Evolutionary conservation across 768 basidiomycete genomes (phyloP), one percentile per base, ranked within the genome.

Genomic region (Boletus barrowsii): DNA sequence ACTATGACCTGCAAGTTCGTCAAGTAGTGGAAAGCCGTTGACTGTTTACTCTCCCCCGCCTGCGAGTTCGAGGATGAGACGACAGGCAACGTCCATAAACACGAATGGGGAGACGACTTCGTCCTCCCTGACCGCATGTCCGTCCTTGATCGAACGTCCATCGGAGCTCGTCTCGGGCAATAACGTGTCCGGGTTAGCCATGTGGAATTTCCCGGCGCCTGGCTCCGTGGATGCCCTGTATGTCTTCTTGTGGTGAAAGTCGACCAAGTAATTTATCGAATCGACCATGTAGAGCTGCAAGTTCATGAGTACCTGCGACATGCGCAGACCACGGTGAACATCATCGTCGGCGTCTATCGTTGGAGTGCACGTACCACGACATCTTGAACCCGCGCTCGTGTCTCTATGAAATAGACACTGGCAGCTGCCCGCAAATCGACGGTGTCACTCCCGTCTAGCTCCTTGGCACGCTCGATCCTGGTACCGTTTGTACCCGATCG

Each of bases 241-340:
- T 47, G 93, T 90, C 68, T 93, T 94, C 71, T 97, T 93, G 76
- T 98, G 95, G 63, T 97, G 88, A 74, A 99, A 99, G 68, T 98
- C 96, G 53, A 99, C 97, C 29, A 99, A 82, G 72, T 98, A 98
- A 73, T 98, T 98, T 69, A 87, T 85, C 22, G 86, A 86, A 68
- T 99, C 96, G n/a, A 99, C 93, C 80, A 92, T 90, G 70, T 98
- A 99, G 37, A 98, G 81, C 63, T 98, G 94, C 2, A 99, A 81
- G 71, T 99, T 97, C 94, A 98, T 97, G 35, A 97, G 77, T 6
- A 97, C 85, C 93, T 95, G 64, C 20, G 46, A 53, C 36, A 8
- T 39, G 42, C 10, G 8, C 5, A 13, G 5, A n/a, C 52, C 29
- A 15, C 11, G 33, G 46, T 53, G 4, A 49, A 30, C 45, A 7